These are phyloP conservation scores for Tuber calosporum DNA, from an alignment of 495 filamentous ascomycete species.

Conservation along the genomic window DNA sequence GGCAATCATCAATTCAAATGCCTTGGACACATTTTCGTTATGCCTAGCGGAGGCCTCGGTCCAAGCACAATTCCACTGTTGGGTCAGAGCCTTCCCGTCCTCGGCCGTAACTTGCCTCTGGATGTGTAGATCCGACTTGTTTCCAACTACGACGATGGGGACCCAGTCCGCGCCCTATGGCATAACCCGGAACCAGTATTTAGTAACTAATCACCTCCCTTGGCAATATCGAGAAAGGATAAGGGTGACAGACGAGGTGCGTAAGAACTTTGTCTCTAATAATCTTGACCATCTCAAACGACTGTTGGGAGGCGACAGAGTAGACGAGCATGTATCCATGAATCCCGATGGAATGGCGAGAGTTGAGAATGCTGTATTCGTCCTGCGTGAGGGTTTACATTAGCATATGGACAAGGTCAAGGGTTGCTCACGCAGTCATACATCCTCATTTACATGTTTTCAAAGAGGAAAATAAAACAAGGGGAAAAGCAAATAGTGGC, in stretches of 20 bases:
- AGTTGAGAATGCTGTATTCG: slow-evolving; percentile 96
- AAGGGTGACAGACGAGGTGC: slow-evolving; percentile 62
- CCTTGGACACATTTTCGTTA: slow-evolving; percentile 84
- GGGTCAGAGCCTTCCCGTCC: slow-evolving; percentile 69
- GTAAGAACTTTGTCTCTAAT: slow-evolving; percentile 97
- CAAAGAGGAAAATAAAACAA: background rate
- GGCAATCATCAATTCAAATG: slow-evolving; percentile 89
- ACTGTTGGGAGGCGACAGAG: slow-evolving; percentile 83
- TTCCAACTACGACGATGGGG: slow-evolving; percentile 89
- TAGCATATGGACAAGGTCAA: slow-evolving; percentile 17
- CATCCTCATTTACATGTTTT: background rate
- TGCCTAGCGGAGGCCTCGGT: slow-evolving; percentile 91
- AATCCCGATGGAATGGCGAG: slow-evolving; percentile 98
- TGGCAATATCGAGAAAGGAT: slow-evolving; percentile 10
- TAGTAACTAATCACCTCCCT: slow-evolving; percentile 8
- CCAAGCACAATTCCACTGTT: slow-evolving; percentile 84
- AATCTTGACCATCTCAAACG: slow-evolving; percentile 92
- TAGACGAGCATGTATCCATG: slow-evolving; percentile 99
- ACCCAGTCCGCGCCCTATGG: slow-evolving; percentile 80
- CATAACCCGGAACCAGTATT: slow-evolving; percentile 11
- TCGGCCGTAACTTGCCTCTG: slow-evolving; percentile 85
- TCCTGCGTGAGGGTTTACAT: slow-evolving; percentile 53
- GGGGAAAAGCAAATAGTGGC: slow-evolving; percentile 10
- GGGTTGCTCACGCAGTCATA: slow-evolving; percentile 6
- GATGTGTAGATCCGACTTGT: slow-evolving; percentile 93